Conservation (phyloP, 176 grass and related monocot genomes). For the Lolium rigidum region DNA sequence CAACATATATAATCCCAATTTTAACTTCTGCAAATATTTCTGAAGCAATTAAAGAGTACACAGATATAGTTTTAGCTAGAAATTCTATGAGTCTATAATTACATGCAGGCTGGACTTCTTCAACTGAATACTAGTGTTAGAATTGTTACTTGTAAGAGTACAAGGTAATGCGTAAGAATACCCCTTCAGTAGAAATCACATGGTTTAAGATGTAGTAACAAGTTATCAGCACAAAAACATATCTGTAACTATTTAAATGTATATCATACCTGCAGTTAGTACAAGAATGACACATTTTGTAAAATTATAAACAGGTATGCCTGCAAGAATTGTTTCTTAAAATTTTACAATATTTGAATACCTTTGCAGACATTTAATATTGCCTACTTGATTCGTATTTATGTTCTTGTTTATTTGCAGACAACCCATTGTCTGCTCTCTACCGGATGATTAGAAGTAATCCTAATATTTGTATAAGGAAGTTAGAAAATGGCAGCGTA, state of each 20-base stretch:
- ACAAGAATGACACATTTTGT: background rate
- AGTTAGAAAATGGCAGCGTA: background rate
- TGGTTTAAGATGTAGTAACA: background rate
- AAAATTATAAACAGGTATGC: background rate
- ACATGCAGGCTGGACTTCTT: background rate
- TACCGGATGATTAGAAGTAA: conserved; percentile 1
- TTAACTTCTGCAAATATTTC: background rate
- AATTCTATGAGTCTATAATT: background rate
- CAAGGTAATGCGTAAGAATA: background rate
- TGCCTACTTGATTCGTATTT: background rate
- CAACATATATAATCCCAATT: conserved; percentile 7
- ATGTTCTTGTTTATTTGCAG: background rate
- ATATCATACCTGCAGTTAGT: conserved; percentile 1
- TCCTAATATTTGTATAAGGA: conserved; percentile 5
- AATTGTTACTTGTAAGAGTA: too few species aligned
- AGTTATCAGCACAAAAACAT: conserved; percentile 9
- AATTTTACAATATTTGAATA: background rate
- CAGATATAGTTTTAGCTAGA: background rate
- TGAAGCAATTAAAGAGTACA: background rate
- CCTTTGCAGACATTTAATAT: background rate
- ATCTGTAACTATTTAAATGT: background rate
- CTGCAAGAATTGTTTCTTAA: background rate
- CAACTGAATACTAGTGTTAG: background rate
- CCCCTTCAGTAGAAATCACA: background rate
- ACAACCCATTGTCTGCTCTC: background rate